A percentile compares a stretch with the other conserved stretches of the same genome.
Evolutionary conservation across 331 rosid species (phyloP).

Genomic region (Pyracantha coccinea): DNA sequence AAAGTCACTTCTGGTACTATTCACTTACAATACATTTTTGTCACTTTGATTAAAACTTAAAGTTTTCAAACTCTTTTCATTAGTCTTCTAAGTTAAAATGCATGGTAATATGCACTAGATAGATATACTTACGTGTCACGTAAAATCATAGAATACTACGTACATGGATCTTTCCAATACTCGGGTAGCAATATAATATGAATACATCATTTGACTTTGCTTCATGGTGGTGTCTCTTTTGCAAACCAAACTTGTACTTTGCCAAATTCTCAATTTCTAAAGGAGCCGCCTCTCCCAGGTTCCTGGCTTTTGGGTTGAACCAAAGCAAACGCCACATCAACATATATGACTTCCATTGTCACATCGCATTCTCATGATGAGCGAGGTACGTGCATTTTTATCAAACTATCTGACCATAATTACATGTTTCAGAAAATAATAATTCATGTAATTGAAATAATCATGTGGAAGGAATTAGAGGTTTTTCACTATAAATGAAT

Average conservation of each 20-base stretch:
- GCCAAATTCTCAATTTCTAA: neutral
- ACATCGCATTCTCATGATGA: neutral
- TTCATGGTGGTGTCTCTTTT: conserved; percentile 1
- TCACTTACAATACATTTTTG: too few species aligned
- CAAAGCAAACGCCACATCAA: neutral
- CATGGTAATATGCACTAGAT: neutral
- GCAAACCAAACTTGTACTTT: neutral
- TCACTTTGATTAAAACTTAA: too few species aligned
- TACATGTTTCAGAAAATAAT: too few species aligned
- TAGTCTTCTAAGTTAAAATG: too few species aligned
- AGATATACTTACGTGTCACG: neutral
- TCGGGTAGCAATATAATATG: too few species aligned
- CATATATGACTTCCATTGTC: neutral
- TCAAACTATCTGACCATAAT: neutral
- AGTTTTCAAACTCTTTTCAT: too few species aligned
- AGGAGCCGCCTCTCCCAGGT: neutral
- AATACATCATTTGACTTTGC: neutral
- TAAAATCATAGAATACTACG: too few species aligned
- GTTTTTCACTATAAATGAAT: too few species aligned
- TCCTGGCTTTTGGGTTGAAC: neutral
- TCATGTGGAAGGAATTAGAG: too few species aligned
- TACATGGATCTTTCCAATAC: too few species aligned
- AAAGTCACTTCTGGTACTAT: too few species aligned
- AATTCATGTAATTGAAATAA: too few species aligned
- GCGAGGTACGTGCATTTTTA: neutral